Evolutionary conservation across 2,329 filamentous ascomycete species (phyloP).

Genomic region (Clonostachys solani): DNA sequence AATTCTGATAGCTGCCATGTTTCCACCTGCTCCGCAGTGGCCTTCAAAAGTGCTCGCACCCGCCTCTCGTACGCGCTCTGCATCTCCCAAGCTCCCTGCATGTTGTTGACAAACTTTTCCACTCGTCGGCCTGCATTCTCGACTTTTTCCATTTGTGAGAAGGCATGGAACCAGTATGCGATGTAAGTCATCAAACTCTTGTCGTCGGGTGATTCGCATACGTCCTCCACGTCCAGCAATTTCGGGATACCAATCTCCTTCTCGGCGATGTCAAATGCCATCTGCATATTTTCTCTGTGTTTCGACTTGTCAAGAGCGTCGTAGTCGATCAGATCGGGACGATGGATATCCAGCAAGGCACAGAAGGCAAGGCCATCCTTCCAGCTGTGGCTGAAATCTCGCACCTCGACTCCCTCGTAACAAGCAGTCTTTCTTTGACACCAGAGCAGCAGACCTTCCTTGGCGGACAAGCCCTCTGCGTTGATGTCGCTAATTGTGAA

Average conservation of each 20-base stretch:
- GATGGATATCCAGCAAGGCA: constrained; percentile 91
- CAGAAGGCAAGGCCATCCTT: constrained; percentile 97
- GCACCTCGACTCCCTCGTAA: constrained; percentile 93
- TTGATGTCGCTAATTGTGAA: constrained; percentile 99
- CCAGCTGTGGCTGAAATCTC: constrained; percentile 95
- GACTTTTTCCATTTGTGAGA: constrained; percentile 97
- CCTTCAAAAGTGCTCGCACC: constrained; percentile 76
- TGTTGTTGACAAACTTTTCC: constrained; percentile 97
- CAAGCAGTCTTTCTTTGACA: constrained; percentile 98
- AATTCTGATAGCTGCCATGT: constrained; percentile 79
- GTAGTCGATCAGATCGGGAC: constrained; percentile 95
- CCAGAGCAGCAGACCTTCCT: constrained; percentile 92
- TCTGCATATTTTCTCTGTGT: constrained; percentile 94
- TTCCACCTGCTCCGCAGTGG: constrained; percentile 69
- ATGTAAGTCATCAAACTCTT: constrained; percentile 99
- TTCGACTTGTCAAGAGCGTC: constrained; percentile 91
- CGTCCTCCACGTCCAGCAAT: constrained; percentile 94
- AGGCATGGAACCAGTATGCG: constrained; percentile 99
- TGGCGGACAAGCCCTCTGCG: constrained; percentile 94
- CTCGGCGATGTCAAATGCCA: constrained; percentile 93
- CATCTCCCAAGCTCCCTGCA: constrained; percentile 99
- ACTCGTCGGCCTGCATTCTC: constrained; percentile 95
- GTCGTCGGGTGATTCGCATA: constrained; percentile 96
- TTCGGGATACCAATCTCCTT: constrained; percentile 97
- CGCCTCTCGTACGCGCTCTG: constrained; percentile 91